phyloP scores from a whole-genome alignment of 768 basidiomycete genomes.

The Mycena polygramma region DNA sequence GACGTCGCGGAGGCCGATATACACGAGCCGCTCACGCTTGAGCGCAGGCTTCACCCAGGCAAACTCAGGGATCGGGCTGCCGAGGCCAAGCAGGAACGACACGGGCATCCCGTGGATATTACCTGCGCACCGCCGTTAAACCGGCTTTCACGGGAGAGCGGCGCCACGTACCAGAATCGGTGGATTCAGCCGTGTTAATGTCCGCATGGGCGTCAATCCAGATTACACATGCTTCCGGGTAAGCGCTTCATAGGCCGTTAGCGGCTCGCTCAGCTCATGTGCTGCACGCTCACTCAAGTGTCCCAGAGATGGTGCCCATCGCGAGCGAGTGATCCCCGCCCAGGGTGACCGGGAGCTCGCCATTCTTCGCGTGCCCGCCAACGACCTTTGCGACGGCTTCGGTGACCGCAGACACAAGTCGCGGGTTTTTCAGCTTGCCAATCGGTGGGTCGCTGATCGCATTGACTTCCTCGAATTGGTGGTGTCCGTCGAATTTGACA shows the following conservation, averaged over 20 bases:
- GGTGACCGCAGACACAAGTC: slow-evolving; percentile 86
- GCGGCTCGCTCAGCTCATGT: slow-evolving; percentile 20
- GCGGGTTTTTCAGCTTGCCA: slow-evolving; percentile 91
- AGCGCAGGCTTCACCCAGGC: slow-evolving; percentile 73
- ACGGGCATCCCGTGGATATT: slow-evolving; percentile 99
- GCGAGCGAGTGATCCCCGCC: slow-evolving; percentile 97
- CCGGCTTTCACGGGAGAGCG: neutral
- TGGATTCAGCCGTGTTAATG: slow-evolving; percentile 91
- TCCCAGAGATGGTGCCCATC: slow-evolving; percentile 94
- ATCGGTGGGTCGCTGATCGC: slow-evolving; percentile 80
- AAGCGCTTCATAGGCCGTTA: slow-evolving; percentile 56
- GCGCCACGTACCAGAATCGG: slow-evolving; percentile 70
- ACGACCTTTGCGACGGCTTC: slow-evolving; percentile 84
- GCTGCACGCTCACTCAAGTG: slow-evolving; percentile 28
- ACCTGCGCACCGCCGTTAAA: slow-evolving; percentile 56
- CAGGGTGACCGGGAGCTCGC: slow-evolving; percentile 88
- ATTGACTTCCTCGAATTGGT: slow-evolving; percentile 85
- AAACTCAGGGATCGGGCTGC: slow-evolving; percentile 56
- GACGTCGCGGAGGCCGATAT: slow-evolving; percentile 96
- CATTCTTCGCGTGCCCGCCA: slow-evolving; percentile 79
- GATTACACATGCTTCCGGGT: slow-evolving; percentile 88
- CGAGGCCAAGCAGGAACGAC: slow-evolving; percentile 87
- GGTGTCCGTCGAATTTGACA: slow-evolving; percentile 91
- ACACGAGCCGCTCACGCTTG: slow-evolving; percentile 85
- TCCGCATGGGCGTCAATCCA: slow-evolving; percentile 99